Percentiles rank a stretch among this genome's conserved stretches.
These are phyloP conservation scores for Penicillium janthinellum DNA, from an alignment of 2,329 filamentous ascomycete species.

Conservation along the genomic window DNA sequence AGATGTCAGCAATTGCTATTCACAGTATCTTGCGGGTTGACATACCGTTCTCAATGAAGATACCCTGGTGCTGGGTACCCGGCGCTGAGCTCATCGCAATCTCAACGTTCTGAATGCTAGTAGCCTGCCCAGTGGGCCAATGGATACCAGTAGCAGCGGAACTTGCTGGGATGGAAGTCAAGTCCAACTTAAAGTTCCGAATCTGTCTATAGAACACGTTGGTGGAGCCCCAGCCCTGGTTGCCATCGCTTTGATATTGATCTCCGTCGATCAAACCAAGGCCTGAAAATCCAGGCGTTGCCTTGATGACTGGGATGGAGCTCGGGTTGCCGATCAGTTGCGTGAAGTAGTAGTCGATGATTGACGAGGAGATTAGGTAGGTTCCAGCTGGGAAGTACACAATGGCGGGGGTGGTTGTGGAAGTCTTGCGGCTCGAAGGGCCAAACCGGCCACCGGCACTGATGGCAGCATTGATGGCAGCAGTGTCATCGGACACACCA, in stretches of 20 bases:
- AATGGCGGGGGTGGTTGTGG: constrained; percentile 56
- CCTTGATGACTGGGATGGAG: constrained; percentile 58
- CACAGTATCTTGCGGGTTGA: background rate
- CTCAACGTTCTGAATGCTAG: constrained; percentile 63
- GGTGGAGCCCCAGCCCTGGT: constrained; percentile 48
- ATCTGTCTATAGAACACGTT: constrained; percentile 68
- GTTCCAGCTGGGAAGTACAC: constrained; percentile 63
- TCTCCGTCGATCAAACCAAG: constrained; percentile 62
- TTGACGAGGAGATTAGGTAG: constrained; percentile 59
- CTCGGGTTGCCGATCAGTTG: constrained; percentile 64
- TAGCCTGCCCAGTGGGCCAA: constrained; percentile 59
- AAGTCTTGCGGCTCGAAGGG: constrained; percentile 41
- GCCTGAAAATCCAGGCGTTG: constrained; percentile 55
- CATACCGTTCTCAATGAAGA: constrained; percentile 61
- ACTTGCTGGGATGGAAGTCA: constrained; percentile 41
- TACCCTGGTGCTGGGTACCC: constrained; percentile 57
- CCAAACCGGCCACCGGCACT: constrained; percentile 49
- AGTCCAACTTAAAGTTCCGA: constrained; percentile 66
- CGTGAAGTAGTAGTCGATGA: constrained; percentile 66
- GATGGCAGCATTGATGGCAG: constrained; percentile 55
- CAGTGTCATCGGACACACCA: constrained; percentile 58
- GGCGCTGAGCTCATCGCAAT: constrained; percentile 57
- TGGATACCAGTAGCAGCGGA: constrained; percentile 47
- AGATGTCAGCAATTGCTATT: constrained; percentile 2
- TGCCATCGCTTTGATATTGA: constrained; percentile 49